Evolutionary conservation across 805 yeast genomes (phyloP), one percentile per base, ranked within the genome.

Genomic region (Saccharomycopsis oosterbeekiorum): DNA sequence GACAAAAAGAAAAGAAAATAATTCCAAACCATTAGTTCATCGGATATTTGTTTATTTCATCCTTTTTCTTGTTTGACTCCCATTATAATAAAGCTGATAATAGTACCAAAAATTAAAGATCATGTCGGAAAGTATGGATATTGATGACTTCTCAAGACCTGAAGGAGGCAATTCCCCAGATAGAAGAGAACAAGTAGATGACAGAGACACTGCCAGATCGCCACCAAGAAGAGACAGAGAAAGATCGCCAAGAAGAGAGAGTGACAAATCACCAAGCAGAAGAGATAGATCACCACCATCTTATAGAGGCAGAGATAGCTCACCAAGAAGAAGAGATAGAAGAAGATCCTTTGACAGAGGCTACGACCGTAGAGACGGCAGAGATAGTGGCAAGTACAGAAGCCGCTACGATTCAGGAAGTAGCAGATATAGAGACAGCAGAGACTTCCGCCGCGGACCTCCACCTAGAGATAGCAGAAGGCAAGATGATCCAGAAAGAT

Each of bases 41-140:
- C 34, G 34, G 34, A 4, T 29, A 29, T 29, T 4, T 29, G 3
- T 29, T 29, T 29, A n/a, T 29, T 29, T 29, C 34, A 29, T 6
- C 34, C 34, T 29, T n/a, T 29, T 29, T 29, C 34, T 29, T 6
- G 6, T 29, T 29, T 29, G 34, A 29, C 34, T 29, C 34, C 34
- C 41, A 39, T 39, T 15, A 14, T 17, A 17, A 42, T 21, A 17
- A 2, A 55, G 5, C 4, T 12, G 15, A 9, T 12, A 14, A 55
- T n/a, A n/a, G n/a, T n/a, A n/a, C n/a, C n/a, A 36, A 14, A 39
- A 55, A 55, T 11, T n/a, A n/a, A 26, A 36, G 1, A 29, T 60
- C 72, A 82, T 82, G 86, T 70, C 77, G 58, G 86, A 82, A 62
- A 78, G 74, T 60, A 83, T 84, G 84, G 88, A 84, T 67, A 77